Evolutionary conservation across 139 green algal genomes (phyloP), one percentile per base, ranked within the genome.

Genomic region (Picochlorum sp.): DNA sequence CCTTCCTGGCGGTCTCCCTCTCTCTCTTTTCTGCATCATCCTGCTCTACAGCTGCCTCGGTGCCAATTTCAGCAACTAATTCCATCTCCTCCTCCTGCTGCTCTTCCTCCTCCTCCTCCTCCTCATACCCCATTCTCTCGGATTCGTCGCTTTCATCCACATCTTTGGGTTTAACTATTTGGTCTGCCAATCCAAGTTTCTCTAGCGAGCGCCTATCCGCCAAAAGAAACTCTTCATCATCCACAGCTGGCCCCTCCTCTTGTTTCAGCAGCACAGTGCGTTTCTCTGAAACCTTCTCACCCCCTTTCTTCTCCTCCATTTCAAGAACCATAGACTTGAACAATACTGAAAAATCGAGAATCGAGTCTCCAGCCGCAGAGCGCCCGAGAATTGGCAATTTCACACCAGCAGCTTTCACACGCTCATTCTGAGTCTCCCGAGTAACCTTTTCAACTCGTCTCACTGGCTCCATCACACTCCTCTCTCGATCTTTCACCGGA

Each of bases 341-440:
- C 23, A 58, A 11, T 26, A 49, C 0, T 26, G 50, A 49, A 58
- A 58, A 58, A 11, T 26, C 50, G 9, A 58, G 50, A 58, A 58
- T 49, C 50, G 50, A 26, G 23, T 58, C 50, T 11, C 50, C 50
- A 26, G 50, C 23, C 23, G 23, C 50, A 26, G 23, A 49, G 9
- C 10, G 50, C 50, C 50, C 50, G 23, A 58, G 23, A 26, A 58
- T 26, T 13, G 50, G 50, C 50, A 58, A 26, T 58, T 58, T 58
- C 50, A 58, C 50, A 26, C 50, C 50, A 11, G 14, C 34, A 41
- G 34, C 34, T 11, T 41, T 41, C 34, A 41, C 34, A 41, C 34
- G 34, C 34, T 41, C 34, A 9, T 9, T 28, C 37, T 65, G 58
- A 24, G n/a, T 18, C 20, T 30, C 23, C 20, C 7, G n/a, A 6